Evolutionary conservation across 495 filamentous ascomycete species (phyloP).

Genomic region (Penicillium atrosanguineum): DNA sequence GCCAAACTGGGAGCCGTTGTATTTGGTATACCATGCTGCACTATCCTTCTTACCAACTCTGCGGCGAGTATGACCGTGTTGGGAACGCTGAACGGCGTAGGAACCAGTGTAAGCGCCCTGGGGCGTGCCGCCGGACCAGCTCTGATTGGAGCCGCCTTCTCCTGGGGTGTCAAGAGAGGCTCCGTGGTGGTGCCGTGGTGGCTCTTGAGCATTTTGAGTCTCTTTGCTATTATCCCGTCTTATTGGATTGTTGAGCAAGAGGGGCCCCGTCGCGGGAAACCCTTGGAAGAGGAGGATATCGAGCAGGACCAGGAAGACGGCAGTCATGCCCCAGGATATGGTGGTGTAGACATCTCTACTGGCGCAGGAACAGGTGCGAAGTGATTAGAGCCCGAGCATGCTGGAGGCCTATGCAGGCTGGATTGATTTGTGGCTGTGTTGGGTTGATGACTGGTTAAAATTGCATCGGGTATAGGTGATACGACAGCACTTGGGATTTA

Average conservation of each 20-base stretch:
- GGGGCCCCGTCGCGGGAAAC: conserved; percentile 54
- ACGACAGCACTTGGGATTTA: not conserved
- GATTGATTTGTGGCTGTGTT: not conserved
- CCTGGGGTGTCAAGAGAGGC: conserved; percentile 64
- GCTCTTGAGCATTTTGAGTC: conserved; percentile 58
- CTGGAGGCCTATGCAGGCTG: not conserved
- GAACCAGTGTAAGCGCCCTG: conserved; percentile 72
- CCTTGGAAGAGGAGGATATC: conserved; percentile 25
- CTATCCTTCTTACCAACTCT: conserved; percentile 88
- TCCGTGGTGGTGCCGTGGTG: conserved; percentile 80
- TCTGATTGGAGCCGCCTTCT: conserved; percentile 61
- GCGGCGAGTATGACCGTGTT: conserved; percentile 70
- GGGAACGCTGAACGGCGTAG: conserved; percentile 87
- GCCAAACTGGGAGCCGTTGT: conserved; percentile 68
- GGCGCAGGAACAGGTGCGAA: not conserved
- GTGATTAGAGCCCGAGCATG: not conserved
- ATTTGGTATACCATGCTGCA: conserved; percentile 82
- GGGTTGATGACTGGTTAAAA: not conserved
- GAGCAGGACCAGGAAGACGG: conserved; percentile 1
- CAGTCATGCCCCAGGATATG: conserved; percentile 8
- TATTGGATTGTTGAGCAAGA: conserved; percentile 74
- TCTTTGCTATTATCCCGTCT: conserved; percentile 62
- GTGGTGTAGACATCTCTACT: not conserved
- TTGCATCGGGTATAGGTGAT: not conserved
- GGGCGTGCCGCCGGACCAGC: conserved; percentile 78